Evolutionary conservation across 2,329 filamentous ascomycete species (phyloP), one percentile per base, ranked within the genome.

Genomic region (Elsinoe batatas): DNA sequence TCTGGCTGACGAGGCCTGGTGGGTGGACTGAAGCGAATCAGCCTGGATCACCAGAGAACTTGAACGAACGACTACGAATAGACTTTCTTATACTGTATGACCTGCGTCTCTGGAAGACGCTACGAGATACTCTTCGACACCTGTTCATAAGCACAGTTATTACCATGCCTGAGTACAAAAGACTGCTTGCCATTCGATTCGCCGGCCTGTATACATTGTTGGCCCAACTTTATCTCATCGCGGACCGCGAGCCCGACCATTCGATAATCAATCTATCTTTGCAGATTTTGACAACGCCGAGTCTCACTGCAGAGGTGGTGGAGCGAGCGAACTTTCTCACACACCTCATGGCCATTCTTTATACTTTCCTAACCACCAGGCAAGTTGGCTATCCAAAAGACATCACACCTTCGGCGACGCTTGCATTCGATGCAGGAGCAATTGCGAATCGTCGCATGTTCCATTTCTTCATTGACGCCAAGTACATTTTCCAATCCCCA

Each of bases 211-310:
- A 98, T 71, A 97, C 93, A 1, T 88, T 87, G 2, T 74, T 98
- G 47, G 91, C 93, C 4, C 91, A 98, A 68, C 76, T 98, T 3
- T 98, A 97, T 68, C 80, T 98, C 30, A 93, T 98, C 61, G 91
- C 91, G 12, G 93, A 98, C 67, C 80, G 93, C 60, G 93, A 98
- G 68, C 93, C 93, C 2, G 93, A 98, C 65, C 91, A 97, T 70
- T 97, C 91, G 10, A 97, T 98, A 66, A 95, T 98, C 76, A 96
- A 96, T 67, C 81, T 98, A 36, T 97, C 91, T 3, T 75, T 97
- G 30, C 93, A 98, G 67, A 94, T 98, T 82, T 76, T 98, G 59
- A 98, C 93, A 0, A 96, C 93, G 0, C 91, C 93, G 1, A 95
- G 91, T 0, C 97, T 98, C 61, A 97, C 91, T 0, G 87, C 90